Conservation (phyloP, 306 rosid genomes). For the Vachellia collinsii region DNA sequence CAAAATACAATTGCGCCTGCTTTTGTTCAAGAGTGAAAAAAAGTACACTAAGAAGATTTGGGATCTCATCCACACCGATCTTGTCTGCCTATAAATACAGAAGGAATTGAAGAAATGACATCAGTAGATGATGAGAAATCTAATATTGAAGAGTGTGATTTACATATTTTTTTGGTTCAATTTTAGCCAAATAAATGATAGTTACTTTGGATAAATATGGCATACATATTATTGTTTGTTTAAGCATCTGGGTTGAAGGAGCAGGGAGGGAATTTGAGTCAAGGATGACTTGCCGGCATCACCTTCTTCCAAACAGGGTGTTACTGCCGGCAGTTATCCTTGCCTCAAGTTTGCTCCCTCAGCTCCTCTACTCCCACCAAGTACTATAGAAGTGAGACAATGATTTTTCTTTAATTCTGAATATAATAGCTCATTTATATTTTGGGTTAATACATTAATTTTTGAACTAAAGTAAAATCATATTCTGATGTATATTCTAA, state of each 20-base stretch:
- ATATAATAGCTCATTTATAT: no score
- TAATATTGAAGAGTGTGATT: background rate
- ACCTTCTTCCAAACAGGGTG: background rate
- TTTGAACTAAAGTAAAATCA: no score
- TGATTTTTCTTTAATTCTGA: no score
- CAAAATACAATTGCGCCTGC: no score
- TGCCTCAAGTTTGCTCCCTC: background rate
- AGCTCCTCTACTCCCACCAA: no score
- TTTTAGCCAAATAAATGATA: background rate
- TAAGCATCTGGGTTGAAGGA: conserved; percentile 20
- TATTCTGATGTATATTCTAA: no score
- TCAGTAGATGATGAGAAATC: background rate
- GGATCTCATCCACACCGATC: background rate
- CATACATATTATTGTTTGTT: background rate
- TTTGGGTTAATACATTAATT: no score
- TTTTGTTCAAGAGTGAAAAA: background rate
- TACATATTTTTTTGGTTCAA: background rate
- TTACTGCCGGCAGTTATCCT: background rate
- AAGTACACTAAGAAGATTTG: background rate
- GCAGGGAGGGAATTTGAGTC: conserved; percentile 41
- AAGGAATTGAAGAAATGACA: background rate
- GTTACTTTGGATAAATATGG: no score
- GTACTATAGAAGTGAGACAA: no score
- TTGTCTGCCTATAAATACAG: conserved; percentile 11
- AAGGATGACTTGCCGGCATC: conserved; percentile 52